Base-by-base conservation (phyloP, 768 basidiomycete genomes). In the Tulasnella sp. region DNA sequence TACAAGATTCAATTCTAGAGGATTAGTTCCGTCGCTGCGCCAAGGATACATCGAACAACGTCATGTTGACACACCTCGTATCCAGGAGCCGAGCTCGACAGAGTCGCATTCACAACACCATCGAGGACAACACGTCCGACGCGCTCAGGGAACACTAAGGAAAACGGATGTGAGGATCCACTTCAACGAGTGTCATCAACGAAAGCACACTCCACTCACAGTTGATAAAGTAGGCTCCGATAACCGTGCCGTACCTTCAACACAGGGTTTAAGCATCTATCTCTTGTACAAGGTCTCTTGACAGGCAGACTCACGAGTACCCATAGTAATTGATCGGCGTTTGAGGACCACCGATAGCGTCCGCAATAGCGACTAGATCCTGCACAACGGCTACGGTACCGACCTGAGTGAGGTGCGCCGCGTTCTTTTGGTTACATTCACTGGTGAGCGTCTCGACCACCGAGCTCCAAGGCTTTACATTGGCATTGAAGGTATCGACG, bases 51-150 rank as follows among this genome's bases (percentile, higher is more conserved):
- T 38, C 34, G 34, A 7, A 38, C 7, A 38, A 38, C 34, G 15
- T 5, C 5, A 15, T 38, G 5, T 30, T 54, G 11, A 48, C 46
- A 7, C 46, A 48, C 46, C 21, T 22, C 21, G n/a, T 48, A 48
- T 11, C 7, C 19, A 5, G 5, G 5, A 7, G 11, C 5, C 27
- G 19, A 29, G 27, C 21, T 22, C 21, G 19, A 48, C 27, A 48
- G 5, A 17, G n/a, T 34, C 7, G 55, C 17, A 24, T 60, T 43
- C 30, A 60, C 25, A 60, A 60, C 59, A 5, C 59, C 55, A 31
- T 60, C 59, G 31, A 60, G 8, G 30, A 60, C 44, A 1, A 60
- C 59, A 9, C 38, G 58, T 4, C 59, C 59, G 30, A 60, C 59
- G n/a, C 59, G 59, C 1, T 60, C 19, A 1, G 55, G 55, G 25